Evolutionary conservation across 148 eudicot genomes (phyloP), one percentile per base, ranked within the genome.

Genomic region (Cornus suecica): DNA sequence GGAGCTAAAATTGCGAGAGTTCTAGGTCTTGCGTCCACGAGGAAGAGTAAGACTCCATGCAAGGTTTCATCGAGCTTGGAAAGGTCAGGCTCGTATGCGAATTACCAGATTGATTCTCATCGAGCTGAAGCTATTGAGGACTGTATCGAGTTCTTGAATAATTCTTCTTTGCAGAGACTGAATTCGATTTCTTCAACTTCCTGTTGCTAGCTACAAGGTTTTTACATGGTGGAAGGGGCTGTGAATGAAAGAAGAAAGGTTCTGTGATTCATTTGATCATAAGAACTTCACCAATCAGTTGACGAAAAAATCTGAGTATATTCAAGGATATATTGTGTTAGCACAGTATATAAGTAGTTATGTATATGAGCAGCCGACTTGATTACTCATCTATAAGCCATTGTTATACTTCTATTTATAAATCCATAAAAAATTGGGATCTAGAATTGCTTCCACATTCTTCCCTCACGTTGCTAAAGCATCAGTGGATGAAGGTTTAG

Each of bases 71-170:
- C 85, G 1, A 75, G 73, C 22, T 73, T 88, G 64, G 79, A 65
- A 25, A 83, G 88, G 70, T 88, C 91, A 15, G 56, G 81, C 4
- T 88, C 91, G 10, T 86, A 80, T 32, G 85, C 82, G 3, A 82
- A n/a, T n/a, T n/a, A 84, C 15, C 70, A 82, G 0, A 73, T 82
- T 29, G 89, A 88, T 76, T 84, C 86, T 15, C 89, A 86, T 42
- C 79, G 84, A 67, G 91, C 89, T 20, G 88, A 88, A 82, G 89
- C 89, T 34, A 76, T 88, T 8, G 86, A 83, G 69, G 91, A 86
- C 42, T 88, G 89, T 64, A 88, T 88, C 45, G 86, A 88, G 79
- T 88, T 88, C 82, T 83, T 88, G 74, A 86, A 88, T 52, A 81
- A 82, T 74, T 84, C 90, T 20, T 78, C 71, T 29, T 31, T 82